Base-by-base conservation (phyloP, 169 alveolate genomes). In the Cryptosporidium tyzzeri region DNA sequence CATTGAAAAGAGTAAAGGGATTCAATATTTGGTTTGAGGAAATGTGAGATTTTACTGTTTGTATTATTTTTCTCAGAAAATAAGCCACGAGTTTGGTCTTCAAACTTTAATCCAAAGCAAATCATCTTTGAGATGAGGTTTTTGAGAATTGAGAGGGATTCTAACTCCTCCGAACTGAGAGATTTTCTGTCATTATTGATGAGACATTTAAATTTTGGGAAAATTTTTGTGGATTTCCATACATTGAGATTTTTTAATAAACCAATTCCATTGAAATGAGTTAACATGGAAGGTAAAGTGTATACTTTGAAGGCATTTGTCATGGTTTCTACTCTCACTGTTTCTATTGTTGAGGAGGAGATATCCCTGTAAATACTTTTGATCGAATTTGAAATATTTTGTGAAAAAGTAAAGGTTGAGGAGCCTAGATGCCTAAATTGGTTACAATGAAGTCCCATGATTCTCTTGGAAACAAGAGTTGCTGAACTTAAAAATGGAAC, bases 401-500 rank as follows among this genome's bases (percentile, higher is more conserved):
- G 86, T 7, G 86, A 74, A 39, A 33, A 74, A 10, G 55, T 23
- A 18, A 51, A 74, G 37, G 86, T 53, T n/a, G 86, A 55, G 14
- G 68, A 23, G 1, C 86, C 86, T 35, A 74, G 50, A 29, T 74
- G 59, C 23, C 86, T 74, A 35, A 74, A 74, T 18, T 33, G 70
- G 26, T 74, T 59, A 12, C 62, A 33, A 31, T 55, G 58, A 26
- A 74, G 31, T 4, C 86, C 86, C 53, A 35, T 33, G 18, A 74
- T 55, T n/a, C 23, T 74, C 3, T 26, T n/a, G 3, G 86, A 53
- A 21, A 74, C 86, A 21, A 59, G 33, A n/a, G 37, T 23, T 33
- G 62, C 62, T 33, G 86, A 51, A 35, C 37, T 23, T 41, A 74
- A 58, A 33, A 74, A 74, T n/a, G 86, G 86, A 10, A 51, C 45